phyloP scores from a whole-genome alignment of 306 rosid species.

The Canavalia ensiformis region DNA sequence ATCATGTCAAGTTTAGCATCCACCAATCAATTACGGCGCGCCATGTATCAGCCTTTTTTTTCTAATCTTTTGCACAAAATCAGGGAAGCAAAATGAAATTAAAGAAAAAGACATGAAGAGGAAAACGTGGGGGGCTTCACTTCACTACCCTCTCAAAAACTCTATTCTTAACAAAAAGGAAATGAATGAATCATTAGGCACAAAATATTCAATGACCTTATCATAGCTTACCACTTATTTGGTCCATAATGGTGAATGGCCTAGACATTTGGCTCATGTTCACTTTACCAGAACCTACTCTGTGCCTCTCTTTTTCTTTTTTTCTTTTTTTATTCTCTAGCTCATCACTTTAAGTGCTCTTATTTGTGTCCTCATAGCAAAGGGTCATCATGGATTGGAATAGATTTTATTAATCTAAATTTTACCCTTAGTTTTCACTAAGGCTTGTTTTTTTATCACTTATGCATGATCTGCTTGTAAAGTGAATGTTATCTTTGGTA shows the following conservation, averaged over 20 bases:
- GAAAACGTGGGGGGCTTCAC: constrained; percentile 50
- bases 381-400: not conserved
- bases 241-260: constrained; percentile 47
- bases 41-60: constrained; percentile 22
- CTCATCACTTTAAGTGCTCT: constrained; percentile 12
- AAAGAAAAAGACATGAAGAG: constrained; percentile 20
- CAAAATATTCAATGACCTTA: constrained; percentile 66
- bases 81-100: constrained; percentile 31
- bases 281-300: constrained; percentile 41
- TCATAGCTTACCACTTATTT: constrained; percentile 56
- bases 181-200: constrained; percentile 55
- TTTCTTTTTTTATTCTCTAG: not conserved
- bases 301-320: constrained; percentile 28
- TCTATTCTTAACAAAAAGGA: constrained; percentile 57
- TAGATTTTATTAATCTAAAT: constrained; percentile 31
- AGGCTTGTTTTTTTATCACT: constrained; percentile 7
- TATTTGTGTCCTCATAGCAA: constrained; percentile 17
- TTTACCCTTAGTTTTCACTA: constrained; percentile 10
- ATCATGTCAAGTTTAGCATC: constrained; percentile 58
- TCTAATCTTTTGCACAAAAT: constrained; percentile 26
- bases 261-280: constrained; percentile 30
- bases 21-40: constrained; percentile 63
- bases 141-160: constrained; percentile 40
- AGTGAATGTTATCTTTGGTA: not conserved
- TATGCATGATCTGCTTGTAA: not conserved